Conservation (phyloP, 768 basidiomycete genomes). For the Tricholoma sp. region DNA sequence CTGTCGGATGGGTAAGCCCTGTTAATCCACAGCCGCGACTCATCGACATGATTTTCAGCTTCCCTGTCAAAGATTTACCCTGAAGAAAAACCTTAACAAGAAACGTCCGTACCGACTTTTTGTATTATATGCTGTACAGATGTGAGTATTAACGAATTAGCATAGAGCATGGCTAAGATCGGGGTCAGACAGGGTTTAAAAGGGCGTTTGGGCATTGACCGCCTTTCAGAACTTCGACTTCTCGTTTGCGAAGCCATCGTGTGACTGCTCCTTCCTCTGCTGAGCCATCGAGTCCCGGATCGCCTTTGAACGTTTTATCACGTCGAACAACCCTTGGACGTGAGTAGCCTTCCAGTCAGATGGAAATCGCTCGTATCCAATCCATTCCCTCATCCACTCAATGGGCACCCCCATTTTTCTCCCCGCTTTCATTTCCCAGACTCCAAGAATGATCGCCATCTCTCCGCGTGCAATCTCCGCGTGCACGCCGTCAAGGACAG, state of each 20-base stretch:
- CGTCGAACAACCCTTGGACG: conserved; percentile 30
- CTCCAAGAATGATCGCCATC: conserved; percentile 58
- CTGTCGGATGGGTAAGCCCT: too few relatives aligned
- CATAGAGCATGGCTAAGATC: too few relatives aligned
- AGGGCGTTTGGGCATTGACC: too few relatives aligned
- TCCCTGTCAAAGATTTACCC: too few relatives aligned
- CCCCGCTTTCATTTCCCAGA: conserved; percentile 40
- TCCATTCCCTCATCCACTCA: conserved; percentile 45
- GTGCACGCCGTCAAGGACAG: conserved; percentile 39
- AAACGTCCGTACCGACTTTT: too few relatives aligned
- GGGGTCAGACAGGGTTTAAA: too few relatives aligned
- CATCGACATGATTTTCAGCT: too few relatives aligned
- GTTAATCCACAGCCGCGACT: too few relatives aligned
- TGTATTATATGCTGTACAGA: too few relatives aligned
- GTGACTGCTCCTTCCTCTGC: background rate
- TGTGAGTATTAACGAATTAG: too few relatives aligned
- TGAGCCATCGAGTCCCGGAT: conserved; percentile 26
- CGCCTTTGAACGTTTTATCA: conserved; percentile 25
- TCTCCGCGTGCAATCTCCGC: conserved; percentile 64
- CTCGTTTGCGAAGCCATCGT: background rate
- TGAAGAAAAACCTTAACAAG: too few relatives aligned
- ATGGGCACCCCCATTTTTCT: conserved; percentile 37
- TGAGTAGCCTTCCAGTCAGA: conserved; percentile 37
- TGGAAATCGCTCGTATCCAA: conserved; percentile 47
- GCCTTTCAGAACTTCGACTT: background rate